Conservation (phyloP, 2,329 filamentous ascomycete species). For the Fusarium dimerum region DNA sequence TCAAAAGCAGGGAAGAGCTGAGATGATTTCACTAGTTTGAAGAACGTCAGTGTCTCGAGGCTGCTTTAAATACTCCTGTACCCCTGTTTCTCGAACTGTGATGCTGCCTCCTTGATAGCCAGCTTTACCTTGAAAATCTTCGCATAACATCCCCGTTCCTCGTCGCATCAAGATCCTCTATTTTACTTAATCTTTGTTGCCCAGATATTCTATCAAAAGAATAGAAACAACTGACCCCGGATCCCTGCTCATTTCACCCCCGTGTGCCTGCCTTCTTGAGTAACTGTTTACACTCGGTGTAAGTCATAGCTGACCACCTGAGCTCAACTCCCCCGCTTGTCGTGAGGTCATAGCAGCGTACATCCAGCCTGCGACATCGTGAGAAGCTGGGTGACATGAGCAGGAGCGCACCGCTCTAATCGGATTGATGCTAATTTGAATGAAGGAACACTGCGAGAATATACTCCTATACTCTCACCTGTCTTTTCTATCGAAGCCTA, state of each 20-base stretch:
- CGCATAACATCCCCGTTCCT: neutral
- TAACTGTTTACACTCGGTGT: neutral
- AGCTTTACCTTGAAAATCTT: neutral
- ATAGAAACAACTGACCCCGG: neutral
- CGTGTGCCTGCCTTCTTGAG: neutral
- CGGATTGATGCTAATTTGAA: conserved; percentile 16
- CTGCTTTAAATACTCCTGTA: neutral
- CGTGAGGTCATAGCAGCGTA: neutral
- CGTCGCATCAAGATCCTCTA: neutral
- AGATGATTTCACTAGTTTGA: neutral
- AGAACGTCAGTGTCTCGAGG: too few relatives aligned
- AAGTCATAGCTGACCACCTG: neutral
- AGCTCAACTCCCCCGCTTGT: neutral
- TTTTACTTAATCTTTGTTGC: neutral
- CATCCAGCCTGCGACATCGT: neutral
- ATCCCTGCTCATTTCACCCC: neutral
- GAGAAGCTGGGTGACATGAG: neutral
- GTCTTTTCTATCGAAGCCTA: neutral
- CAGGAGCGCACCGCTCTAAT: neutral
- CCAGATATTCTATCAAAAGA: neutral
- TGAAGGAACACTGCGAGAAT: conserved; percentile 14
- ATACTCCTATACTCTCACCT: conserved; percentile 1
- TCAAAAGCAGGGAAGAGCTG: conserved; percentile 6
- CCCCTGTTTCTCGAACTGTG: neutral
- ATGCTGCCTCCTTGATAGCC: neutral